Base-by-base conservation (phyloP, 108 stramenopile genomes). In the Bacterosira constricta region DNA sequence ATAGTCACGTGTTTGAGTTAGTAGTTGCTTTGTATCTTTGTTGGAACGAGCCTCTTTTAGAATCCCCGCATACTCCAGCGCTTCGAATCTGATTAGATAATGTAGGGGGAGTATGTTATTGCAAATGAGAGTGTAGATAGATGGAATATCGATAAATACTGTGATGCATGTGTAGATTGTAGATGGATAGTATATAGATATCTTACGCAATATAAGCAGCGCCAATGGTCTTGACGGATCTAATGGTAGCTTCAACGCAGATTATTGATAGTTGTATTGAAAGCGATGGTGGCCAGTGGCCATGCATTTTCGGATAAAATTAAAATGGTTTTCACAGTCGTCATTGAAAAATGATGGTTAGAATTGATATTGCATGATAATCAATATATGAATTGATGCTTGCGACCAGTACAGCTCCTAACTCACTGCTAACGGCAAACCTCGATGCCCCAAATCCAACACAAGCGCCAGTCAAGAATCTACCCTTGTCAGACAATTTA, bases 1-100 rank as follows among this genome's bases (percentile, higher is more conserved):
- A 47, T 65, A 70, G 51, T 70, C 77, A 20, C 77, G 52, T 12
- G 69, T 64, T 41, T 51, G 50, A 21, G 63, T 63, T 0, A 78
- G 30, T 9, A 64, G 30, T 44, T 62, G 32, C 9, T 44, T 54
- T 29, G 64, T 65, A 11, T 46, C 35, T 50, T 57, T 59, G 37
- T 54, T 61, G 10, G 44, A 23, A 26, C 64, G 63, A 36, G 69
- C 77, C 41, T 70, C 77, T 60, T 70, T 60, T 29, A 78, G 47
- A 30, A 78, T 54, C 4, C 77, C 77, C 37, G 77, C 77, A 44
- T 78, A 78, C 65, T 78, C 77, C 2, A 78, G 56, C 15, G 69
- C 77, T 51, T 78, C 77, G 42, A 78, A 78, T 57, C 73, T 73
- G 63, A 18, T 1, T 30, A 50, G 10, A 17, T 6, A 50, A 50